phyloP scores from a whole-genome alignment of 78 protist genomes.

The Dictyostelium firmibasis region DNA sequence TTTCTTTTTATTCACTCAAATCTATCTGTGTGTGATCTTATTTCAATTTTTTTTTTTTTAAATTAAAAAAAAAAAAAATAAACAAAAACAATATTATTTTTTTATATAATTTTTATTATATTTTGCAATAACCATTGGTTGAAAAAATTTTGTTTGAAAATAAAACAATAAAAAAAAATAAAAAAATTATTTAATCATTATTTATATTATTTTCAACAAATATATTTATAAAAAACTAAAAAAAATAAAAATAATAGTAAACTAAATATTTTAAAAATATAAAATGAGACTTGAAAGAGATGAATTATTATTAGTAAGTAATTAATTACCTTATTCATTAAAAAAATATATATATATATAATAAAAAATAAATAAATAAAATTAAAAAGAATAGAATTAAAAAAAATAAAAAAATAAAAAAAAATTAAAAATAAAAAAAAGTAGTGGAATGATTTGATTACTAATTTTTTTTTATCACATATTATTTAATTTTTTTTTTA shows the following conservation, averaged over 20 bases:
- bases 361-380: background rate
- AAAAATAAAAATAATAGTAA: background rate
- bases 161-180: background rate
- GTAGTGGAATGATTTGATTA: background rate
- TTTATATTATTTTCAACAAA: background rate
- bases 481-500: background rate
- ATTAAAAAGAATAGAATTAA: too few species aligned
- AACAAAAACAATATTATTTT: background rate
- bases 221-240: background rate
- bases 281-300: constrained; percentile 27
- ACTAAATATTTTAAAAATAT: background rate
- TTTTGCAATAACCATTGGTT: background rate
- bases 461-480: background rate
- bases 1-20: background rate
- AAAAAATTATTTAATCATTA: background rate
- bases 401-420: background rate
- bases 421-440: background rate
- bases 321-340: background rate
- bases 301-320: constrained; percentile 1
- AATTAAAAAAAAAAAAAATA: background rate
- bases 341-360: too few species aligned
- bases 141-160: background rate
- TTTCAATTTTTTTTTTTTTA: background rate
- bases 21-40: background rate
- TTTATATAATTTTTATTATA: background rate